A percentile compares a stretch with the other conserved stretches of the same genome.
Conservation (phyloP, 139 green algal genomes). For the Chlamydomonas sp. region DNA sequence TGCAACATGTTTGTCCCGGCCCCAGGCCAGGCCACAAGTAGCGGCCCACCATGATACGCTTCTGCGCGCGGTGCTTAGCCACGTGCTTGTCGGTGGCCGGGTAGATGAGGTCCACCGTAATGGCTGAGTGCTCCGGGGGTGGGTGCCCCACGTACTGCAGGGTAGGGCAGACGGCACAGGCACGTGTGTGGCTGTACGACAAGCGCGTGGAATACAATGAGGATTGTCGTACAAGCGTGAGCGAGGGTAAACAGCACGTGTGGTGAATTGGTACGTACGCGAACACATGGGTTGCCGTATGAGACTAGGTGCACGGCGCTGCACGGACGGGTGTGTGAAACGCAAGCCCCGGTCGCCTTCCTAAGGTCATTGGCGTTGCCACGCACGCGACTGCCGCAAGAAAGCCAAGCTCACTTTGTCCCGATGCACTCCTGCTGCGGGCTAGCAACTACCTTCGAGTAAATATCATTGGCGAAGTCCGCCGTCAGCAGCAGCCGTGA, state of each 20-base stretch:
- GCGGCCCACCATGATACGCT: neutral
- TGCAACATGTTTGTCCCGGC: neutral
- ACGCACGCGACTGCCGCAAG: too few species aligned
- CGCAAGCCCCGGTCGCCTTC: too few species aligned
- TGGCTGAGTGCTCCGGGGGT: constrained; percentile 3
- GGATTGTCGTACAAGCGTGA: neutral
- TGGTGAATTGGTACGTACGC: too few species aligned
- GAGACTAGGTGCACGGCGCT: too few species aligned
- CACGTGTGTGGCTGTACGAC: neutral
- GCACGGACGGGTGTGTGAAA: too few species aligned
- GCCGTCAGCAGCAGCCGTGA: neutral
- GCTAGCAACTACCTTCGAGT: constrained; percentile 44
- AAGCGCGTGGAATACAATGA: neutral
- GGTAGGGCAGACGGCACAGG: neutral
- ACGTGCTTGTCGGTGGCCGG: constrained; percentile 68
- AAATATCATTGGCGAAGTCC: constrained; percentile 60
- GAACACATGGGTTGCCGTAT: too few species aligned
- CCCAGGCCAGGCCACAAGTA: neutral
- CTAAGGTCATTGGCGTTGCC: too few species aligned
- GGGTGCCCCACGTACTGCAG: constrained; percentile 43
- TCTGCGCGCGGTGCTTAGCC: constrained; percentile 52
- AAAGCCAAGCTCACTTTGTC: too few species aligned
- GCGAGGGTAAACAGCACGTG: too few species aligned
- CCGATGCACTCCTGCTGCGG: too few species aligned
- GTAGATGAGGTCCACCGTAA: constrained; percentile 60